phyloP scores from a whole-genome alignment of 306 rosid species.

The Pterocarpus santalinus region DNA sequence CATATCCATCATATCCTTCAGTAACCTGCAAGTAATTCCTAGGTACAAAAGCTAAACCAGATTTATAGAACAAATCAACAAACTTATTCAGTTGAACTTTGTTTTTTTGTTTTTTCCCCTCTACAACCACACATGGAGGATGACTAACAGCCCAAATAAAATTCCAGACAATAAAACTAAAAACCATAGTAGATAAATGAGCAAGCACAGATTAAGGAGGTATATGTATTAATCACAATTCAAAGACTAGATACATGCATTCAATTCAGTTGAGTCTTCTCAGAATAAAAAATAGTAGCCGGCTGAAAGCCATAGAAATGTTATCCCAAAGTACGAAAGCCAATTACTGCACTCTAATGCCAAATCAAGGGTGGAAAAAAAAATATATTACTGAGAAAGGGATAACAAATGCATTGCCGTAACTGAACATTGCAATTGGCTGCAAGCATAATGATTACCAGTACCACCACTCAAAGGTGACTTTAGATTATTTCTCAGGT shows the following conservation, averaged over 20 bases:
- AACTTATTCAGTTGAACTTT: neutral
- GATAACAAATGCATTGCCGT: too few relatives aligned
- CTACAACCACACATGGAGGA: neutral
- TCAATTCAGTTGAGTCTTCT: slow-evolving; percentile 14
- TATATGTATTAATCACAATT: neutral
- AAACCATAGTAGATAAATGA: neutral
- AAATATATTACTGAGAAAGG: neutral
- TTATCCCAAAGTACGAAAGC: too few relatives aligned
- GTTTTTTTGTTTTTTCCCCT: neutral
- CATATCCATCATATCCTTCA: slow-evolving; percentile 49
- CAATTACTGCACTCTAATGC: slow-evolving; percentile 16
- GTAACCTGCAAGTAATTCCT: slow-evolving; percentile 47
- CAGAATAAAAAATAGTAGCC: neutral
- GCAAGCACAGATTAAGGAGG: neutral
- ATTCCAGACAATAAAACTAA: neutral
- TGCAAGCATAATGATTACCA: neutral
- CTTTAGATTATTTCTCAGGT: neutral
- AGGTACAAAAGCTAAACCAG: neutral
- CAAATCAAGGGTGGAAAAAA: slow-evolving; percentile 6
- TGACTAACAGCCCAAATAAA: neutral
- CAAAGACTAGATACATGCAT: neutral
- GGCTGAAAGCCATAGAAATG: neutral
- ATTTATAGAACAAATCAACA: neutral
- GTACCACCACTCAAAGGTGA: neutral
- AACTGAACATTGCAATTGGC: too few relatives aligned